Conservation (phyloP, 2,329 filamentous ascomycete species). For the Penicillium polonicum region DNA sequence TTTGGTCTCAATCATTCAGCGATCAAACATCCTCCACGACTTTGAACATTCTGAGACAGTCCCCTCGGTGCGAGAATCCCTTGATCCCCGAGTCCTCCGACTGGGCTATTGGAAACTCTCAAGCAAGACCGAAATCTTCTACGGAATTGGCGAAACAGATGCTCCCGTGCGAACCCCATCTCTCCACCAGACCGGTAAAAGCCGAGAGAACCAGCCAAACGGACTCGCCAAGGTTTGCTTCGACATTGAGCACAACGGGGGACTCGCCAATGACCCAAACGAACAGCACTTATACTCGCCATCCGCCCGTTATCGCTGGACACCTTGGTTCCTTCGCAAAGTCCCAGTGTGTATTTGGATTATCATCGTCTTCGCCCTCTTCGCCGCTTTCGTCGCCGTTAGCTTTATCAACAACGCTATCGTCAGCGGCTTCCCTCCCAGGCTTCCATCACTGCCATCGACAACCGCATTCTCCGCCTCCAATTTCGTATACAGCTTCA, state of each 20-base stretch:
- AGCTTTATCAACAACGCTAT: slow-evolving; percentile 73
- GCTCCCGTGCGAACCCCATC: slow-evolving; percentile 48
- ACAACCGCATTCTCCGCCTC: slow-evolving; percentile 73
- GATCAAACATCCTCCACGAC: slow-evolving; percentile 73
- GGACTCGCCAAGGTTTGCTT: slow-evolving; percentile 36
- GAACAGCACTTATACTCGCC: slow-evolving; percentile 54
- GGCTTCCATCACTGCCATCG: slow-evolving; percentile 61
- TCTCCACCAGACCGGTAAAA: slow-evolving; percentile 33
- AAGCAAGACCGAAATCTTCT: slow-evolving; percentile 68
- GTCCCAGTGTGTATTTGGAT: slow-evolving; percentile 65
- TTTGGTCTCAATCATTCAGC: slow-evolving; percentile 71
- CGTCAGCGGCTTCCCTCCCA: slow-evolving; percentile 68
- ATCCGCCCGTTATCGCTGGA: slow-evolving; percentile 62
- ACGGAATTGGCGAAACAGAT: slow-evolving; percentile 70
- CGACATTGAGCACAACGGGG: slow-evolving; percentile 41
- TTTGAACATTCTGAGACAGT: slow-evolving; percentile 69
- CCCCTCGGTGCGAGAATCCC: slow-evolving; percentile 44
- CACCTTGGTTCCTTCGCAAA: slow-evolving; percentile 74
- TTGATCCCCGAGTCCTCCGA: slow-evolving; percentile 61
- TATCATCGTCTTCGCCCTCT: slow-evolving; percentile 58
- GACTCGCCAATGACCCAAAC: slow-evolving; percentile 45
- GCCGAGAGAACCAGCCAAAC: slow-evolving; percentile 30
- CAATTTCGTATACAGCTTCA: slow-evolving; percentile 78
- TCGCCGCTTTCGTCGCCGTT: slow-evolving; percentile 71
- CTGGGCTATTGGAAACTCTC: slow-evolving; percentile 85